Conservation (phyloP, 2,329 filamentous ascomycete genomes). For the Diaporthe helianthi region DNA sequence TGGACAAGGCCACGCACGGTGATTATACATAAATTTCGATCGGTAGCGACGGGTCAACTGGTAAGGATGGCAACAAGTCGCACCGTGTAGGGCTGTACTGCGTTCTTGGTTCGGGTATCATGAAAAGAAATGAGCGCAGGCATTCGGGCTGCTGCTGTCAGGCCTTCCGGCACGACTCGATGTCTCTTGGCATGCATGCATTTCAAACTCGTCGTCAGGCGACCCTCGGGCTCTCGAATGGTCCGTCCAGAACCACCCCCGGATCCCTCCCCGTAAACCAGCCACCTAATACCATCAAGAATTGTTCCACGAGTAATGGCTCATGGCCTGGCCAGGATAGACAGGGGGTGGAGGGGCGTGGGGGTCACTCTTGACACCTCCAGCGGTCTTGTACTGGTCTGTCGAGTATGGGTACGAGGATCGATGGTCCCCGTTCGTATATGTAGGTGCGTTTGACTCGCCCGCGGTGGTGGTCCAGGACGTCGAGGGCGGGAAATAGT, state of each 20-base stretch:
- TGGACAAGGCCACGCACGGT: slow-evolving; percentile 21
- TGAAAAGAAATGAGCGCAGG: background rate
- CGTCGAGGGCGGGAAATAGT: slow-evolving; percentile 60
- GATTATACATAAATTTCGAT: slow-evolving; percentile 22
- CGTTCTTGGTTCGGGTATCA: background rate
- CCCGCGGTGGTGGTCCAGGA: slow-evolving; percentile 60
- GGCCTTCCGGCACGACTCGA: slow-evolving; percentile 8
- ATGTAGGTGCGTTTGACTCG: slow-evolving; percentile 53
- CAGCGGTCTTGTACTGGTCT: slow-evolving; percentile 55
- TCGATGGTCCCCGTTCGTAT: slow-evolving; percentile 53
- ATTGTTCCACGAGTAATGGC: slow-evolving; percentile 65
- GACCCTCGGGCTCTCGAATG: background rate
- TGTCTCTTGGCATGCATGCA: slow-evolving; percentile 18
- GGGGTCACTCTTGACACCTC: slow-evolving; percentile 44
- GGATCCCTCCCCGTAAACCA: background rate
- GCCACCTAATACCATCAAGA: slow-evolving; percentile 43
- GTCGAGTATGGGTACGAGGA: slow-evolving; percentile 52
- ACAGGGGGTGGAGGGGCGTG: slow-evolving; percentile 48
- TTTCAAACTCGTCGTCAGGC: background rate
- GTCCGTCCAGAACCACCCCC: background rate
- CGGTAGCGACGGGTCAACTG: too few species aligned
- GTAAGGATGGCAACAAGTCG: slow-evolving; percentile 27
- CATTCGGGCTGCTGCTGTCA: background rate
- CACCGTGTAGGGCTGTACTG: background rate
- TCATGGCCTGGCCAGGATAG: slow-evolving; percentile 53